Evolutionary conservation across 108 stramenopile species (phyloP).

Genomic region (Stephanodiscus triporus): DNA sequence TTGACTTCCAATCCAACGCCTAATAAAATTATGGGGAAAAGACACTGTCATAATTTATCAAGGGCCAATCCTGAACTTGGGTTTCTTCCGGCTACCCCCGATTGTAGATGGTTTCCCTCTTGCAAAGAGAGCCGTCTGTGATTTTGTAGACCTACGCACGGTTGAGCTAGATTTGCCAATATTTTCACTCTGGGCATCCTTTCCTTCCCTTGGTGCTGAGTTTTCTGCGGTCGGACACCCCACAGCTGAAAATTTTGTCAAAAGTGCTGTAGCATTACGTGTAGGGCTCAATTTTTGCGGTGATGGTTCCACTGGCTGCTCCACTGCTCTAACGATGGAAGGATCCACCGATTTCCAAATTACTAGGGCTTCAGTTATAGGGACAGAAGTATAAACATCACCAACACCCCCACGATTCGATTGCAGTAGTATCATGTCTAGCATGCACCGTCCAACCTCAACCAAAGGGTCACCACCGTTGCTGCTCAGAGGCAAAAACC

Average conservation of each 20-base stretch:
- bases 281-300: background rate
- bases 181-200: background rate
- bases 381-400: background rate
- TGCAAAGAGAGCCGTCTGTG: conserved; percentile 9
- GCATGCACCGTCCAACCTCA: background rate
- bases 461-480: background rate
- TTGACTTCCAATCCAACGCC: background rate
- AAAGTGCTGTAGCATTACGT: background rate
- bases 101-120: conserved; percentile 1
- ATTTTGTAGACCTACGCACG: background rate
- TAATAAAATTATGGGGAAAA: too few relatives aligned
- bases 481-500: conserved; percentile 10
- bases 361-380: background rate
- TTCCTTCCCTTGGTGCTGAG: background rate
- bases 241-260: background rate
- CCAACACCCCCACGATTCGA: background rate
- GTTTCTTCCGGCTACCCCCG: conserved; percentile 7
- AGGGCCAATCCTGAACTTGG: background rate
- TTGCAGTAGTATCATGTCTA: conserved; percentile 14
- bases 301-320: background rate
- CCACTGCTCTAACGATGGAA: conserved; percentile 1
- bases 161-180: background rate
- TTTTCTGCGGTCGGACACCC: background rate
- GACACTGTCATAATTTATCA: too few relatives aligned
- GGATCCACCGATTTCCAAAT: background rate